Conservation (phyloP, 208 protist species). For the Histomonas meleagridis region DNA sequence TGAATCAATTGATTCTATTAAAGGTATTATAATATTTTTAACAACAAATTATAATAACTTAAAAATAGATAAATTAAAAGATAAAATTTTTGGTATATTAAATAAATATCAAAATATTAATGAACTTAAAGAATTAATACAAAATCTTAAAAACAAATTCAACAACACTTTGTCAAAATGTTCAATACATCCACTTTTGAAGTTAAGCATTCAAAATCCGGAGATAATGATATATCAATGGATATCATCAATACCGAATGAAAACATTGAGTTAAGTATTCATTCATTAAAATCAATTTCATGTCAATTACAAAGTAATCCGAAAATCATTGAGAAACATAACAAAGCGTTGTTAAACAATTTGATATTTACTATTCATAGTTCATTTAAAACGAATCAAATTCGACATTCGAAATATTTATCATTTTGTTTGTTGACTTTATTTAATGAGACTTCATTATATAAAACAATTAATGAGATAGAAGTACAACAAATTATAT, state of each 20-base stretch:
- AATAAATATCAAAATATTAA: too few relatives aligned
- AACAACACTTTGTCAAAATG: background rate
- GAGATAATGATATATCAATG: background rate
- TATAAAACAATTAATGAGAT: background rate
- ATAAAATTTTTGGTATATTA: too few relatives aligned
- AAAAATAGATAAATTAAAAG: too few relatives aligned
- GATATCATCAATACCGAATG: background rate
- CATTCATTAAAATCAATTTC: constrained; percentile 14
- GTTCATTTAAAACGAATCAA: background rate
- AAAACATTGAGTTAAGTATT: background rate
- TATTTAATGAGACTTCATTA: background rate
- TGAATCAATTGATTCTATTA: background rate
- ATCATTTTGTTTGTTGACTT: constrained; percentile 9
- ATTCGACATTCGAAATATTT: background rate
- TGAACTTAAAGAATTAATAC: background rate
- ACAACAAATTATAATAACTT: too few relatives aligned
- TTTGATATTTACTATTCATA: background rate
- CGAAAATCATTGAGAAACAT: background rate
- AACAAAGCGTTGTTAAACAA: background rate
- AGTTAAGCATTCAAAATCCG: background rate
- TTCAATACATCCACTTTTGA: background rate
- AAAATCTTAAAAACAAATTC: background rate
- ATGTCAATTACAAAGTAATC: background rate
- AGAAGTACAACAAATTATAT: background rate
- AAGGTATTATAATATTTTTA: too few relatives aligned